Percentiles rank a stretch among this genome's conserved stretches.
Evolutionary conservation across 768 basidiomycete genomes (phyloP).

Genomic region (Lentinula raphanica): DNA sequence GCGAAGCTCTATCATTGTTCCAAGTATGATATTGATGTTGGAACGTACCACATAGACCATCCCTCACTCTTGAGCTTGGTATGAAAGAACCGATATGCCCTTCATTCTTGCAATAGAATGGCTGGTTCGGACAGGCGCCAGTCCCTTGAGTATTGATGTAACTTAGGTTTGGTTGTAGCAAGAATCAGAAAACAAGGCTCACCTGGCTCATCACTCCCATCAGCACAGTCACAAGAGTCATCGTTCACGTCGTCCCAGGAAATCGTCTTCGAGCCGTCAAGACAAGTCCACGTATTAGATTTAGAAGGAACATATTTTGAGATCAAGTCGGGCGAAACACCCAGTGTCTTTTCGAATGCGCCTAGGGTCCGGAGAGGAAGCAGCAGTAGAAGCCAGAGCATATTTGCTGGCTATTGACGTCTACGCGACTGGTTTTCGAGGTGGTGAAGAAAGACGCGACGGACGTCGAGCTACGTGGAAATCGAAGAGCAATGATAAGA

Average conservation of each 20-base stretch:
- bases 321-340: constrained; percentile 51
- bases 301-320: constrained; percentile 51
- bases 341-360: constrained; percentile 47
- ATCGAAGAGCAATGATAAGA: background rate
- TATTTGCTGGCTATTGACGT: background rate
- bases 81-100: constrained; percentile 84
- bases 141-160: constrained; percentile 52
- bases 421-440: background rate
- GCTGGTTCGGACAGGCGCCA: constrained; percentile 69
- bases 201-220: constrained; percentile 97
- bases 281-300: constrained; percentile 66
- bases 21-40: background rate
- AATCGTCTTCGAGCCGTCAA: constrained; percentile 77
- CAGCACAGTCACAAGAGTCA: constrained; percentile 90
- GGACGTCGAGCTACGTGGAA: background rate
- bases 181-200: background rate
- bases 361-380: background rate
- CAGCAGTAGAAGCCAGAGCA: background rate
- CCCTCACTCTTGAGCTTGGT: constrained; percentile 77
- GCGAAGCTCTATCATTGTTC: constrained; percentile 11
- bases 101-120: constrained; percentile 81
- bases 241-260: constrained; percentile 83
- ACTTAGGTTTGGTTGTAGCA: background rate
- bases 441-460: background rate
- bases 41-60: constrained; percentile 85